phyloP scores from a whole-genome alignment of 768 basidiomycete species.

The Mycena venus region DNA sequence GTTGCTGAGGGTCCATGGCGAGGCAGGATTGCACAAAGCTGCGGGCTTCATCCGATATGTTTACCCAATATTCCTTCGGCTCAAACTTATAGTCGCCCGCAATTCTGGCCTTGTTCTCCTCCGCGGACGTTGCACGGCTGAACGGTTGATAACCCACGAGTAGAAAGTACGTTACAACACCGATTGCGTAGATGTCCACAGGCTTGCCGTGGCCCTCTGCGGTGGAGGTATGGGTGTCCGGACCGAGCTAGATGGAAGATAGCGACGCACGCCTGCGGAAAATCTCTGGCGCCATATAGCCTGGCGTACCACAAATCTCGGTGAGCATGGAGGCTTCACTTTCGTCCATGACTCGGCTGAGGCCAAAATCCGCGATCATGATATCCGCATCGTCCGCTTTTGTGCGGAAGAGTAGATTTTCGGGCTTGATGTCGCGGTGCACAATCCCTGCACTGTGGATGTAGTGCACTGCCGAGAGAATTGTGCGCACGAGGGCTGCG shows the following conservation, averaged over 20 bases:
- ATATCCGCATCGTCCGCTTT: neutral
- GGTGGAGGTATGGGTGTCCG: neutral
- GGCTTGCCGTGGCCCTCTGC: neutral
- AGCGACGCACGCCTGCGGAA: neutral
- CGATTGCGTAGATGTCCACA: neutral
- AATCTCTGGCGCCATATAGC: too few relatives aligned
- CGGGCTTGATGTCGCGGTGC: too few relatives aligned
- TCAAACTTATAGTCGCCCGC: neutral
- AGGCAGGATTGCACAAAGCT: neutral
- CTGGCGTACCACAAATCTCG: neutral
- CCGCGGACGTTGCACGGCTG: neutral
- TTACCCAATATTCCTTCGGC: neutral
- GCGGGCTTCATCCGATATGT: neutral
- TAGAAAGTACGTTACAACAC: neutral
- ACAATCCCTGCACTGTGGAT: neutral
- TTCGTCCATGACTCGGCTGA: neutral
- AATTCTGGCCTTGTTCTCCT: neutral
- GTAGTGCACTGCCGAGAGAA: neutral
- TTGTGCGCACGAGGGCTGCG: neutral
- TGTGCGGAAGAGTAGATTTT: neutral
- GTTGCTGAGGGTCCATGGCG: neutral
- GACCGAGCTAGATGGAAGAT: neutral
- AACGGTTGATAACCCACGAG: neutral
- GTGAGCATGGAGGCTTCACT: neutral
- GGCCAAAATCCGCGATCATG: neutral